Evolutionary conservation across 306 rosid species (phyloP).

Genomic region (Prunus mira): DNA sequence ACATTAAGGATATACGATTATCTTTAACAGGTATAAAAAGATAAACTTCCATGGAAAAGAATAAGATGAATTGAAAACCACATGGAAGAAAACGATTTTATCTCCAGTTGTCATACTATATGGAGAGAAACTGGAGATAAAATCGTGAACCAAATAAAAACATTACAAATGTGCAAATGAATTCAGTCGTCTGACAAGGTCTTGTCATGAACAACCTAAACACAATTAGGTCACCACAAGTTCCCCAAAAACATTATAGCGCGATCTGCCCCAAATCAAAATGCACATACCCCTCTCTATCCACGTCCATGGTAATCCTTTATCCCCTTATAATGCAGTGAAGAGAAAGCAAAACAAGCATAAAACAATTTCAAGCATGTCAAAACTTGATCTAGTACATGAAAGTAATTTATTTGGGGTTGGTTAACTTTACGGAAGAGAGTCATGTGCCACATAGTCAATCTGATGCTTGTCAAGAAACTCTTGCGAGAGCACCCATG

Average conservation of each 20-base stretch:
- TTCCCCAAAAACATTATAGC: neutral
- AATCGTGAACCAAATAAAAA: no score
- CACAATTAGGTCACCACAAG: neutral
- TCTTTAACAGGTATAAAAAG: neutral
- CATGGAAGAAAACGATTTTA: neutral
- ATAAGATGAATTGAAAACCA: neutral
- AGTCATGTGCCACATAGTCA: constrained; percentile 88
- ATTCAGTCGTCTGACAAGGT: neutral
- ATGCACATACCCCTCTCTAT: no score
- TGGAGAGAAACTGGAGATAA: neutral
- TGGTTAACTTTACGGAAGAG: constrained; percentile 79
- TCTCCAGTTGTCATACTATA: neutral
- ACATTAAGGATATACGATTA: neutral
- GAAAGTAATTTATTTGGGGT: neutral
- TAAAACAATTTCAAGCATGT: neutral
- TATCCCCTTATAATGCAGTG: neutral
- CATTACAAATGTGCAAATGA: neutral
- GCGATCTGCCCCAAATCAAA: neutral
- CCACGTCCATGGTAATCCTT: neutral
- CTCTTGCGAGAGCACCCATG: constrained; percentile 79
- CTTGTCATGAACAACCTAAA: neutral
- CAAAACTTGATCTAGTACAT: neutral
- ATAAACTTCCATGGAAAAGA: neutral
- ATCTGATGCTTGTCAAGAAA: constrained; percentile 81
- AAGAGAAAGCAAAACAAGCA: neutral